Evolutionary conservation across 352 stramenopile genomes (phyloP).

Genomic region (Globisporangium sylvaticum): DNA sequence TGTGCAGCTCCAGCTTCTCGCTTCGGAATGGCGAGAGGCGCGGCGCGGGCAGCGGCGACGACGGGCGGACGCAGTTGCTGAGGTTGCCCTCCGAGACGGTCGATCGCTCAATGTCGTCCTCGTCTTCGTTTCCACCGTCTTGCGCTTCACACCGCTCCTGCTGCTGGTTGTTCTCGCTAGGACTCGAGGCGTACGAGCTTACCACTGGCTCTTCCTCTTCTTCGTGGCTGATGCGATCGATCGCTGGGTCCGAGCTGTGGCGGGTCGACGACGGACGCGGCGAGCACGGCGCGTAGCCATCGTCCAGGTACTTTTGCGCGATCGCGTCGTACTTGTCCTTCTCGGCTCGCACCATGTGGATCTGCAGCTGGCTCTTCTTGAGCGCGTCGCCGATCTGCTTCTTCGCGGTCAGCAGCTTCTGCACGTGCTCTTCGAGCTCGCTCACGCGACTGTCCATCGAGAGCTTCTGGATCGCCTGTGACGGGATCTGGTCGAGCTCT

Average conservation of each 20-base stretch:
- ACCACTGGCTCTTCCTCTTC: background rate
- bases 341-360: slow-evolving; percentile 22
- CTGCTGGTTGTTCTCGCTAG: background rate
- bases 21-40: slow-evolving; percentile 11
- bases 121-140: background rate
- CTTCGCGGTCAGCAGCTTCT: slow-evolving; percentile 32
- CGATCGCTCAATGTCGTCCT: slow-evolving; percentile 1
- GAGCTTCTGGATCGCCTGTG: slow-evolving; percentile 16
- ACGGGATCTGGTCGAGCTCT: slow-evolving; percentile 18
- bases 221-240: background rate
- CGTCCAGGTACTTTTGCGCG: slow-evolving; percentile 27
- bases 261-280: background rate
- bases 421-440: slow-evolving; percentile 38
- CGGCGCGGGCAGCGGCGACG: slow-evolving; percentile 9
- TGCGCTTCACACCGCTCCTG: background rate
- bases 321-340: slow-evolving; percentile 33
- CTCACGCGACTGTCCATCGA: slow-evolving; percentile 37
- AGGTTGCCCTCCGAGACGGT: slow-evolving; percentile 3
- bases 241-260: background rate
- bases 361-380: slow-evolving; percentile 33
- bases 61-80: background rate
- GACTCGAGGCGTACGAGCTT: background rate
- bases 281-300: slow-evolving; percentile 18
- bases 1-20: slow-evolving; percentile 18
- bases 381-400: slow-evolving; percentile 34